Conservation (phyloP, 2,329 filamentous ascomycete genomes). For the Stagonosporopsis tanaceti region DNA sequence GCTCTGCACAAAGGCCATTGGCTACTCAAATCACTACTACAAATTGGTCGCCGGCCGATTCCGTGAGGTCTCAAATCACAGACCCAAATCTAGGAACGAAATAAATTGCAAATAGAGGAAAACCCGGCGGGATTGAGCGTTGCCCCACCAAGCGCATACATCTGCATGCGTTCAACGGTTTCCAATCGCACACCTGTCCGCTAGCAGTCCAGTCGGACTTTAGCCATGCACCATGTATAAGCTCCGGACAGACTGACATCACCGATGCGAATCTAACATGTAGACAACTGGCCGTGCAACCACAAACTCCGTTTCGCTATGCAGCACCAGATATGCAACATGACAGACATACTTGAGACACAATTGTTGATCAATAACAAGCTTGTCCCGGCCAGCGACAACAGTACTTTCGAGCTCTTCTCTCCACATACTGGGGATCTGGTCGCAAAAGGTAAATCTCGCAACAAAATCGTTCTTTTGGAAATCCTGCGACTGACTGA, state of each 20-base stretch:
- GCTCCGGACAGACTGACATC: conserved; percentile 9
- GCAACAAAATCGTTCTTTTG: neutral
- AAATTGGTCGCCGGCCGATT: neutral
- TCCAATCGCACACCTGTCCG: neutral
- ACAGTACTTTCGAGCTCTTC: conserved; percentile 36
- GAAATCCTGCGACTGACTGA: neutral
- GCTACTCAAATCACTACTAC: neutral
- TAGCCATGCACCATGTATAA: neutral
- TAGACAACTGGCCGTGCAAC: neutral
- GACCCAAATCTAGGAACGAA: neutral
- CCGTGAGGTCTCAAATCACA: neutral
- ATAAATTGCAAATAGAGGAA: neutral
- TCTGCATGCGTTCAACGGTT: neutral
- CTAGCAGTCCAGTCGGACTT: neutral
- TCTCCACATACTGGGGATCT: conserved; percentile 39
- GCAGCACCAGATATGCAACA: neutral
- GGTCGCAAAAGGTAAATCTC: conserved; percentile 35
- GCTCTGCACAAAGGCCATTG: neutral
- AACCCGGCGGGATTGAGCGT: neutral
- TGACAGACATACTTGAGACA: conserved; percentile 23
- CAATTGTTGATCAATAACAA: conserved; percentile 37
- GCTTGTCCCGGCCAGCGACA: conserved; percentile 39
- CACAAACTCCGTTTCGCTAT: neutral
- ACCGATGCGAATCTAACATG: neutral
- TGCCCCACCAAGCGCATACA: conserved; percentile 1